phyloP scores from a whole-genome alignment of 2,329 filamentous ascomycete genomes.

The Fusarium bulbicola region DNA sequence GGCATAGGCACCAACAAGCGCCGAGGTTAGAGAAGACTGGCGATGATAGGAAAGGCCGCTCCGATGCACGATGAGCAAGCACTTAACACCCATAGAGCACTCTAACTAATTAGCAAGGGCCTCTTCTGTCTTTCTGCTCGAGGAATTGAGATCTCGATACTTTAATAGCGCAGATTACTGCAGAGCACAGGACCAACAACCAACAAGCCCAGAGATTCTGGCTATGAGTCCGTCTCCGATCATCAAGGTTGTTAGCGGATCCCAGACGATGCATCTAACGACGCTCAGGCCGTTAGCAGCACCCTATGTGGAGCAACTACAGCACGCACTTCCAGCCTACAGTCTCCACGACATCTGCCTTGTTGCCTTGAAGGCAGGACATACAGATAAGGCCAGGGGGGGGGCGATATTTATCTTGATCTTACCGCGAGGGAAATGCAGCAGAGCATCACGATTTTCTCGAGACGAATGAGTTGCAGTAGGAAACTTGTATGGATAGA shows the following conservation, averaged over 20 bases:
- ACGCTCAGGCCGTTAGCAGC: conserved; percentile 34
- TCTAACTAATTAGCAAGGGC: not conserved
- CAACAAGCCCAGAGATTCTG: not conserved
- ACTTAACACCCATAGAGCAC: not conserved
- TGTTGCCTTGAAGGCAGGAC: conserved; percentile 8
- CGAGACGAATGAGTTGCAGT: too few species aligned
- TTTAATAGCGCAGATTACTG: not conserved
- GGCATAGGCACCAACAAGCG: not conserved
- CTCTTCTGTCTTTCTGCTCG: not conserved
- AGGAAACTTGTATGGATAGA: not conserved
- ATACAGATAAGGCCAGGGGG: not conserved
- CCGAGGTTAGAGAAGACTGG: not conserved
- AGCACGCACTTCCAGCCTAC: conserved; percentile 23
- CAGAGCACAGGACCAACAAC: not conserved
- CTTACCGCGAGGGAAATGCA: not conserved
- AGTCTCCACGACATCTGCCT: conserved; percentile 1
- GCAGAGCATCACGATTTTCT: not conserved
- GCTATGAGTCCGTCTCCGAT: conserved; percentile 9
- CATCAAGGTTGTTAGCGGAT: conserved; percentile 33
- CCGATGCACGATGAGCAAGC: not conserved
- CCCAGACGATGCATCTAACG: conserved; percentile 20
- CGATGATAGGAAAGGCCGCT: not conserved
- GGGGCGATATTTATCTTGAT: not conserved
- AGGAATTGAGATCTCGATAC: not conserved
- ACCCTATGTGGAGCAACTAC: conserved; percentile 26